A percentile compares a stretch with the other conserved stretches of the same genome.
phyloP scores from a whole-genome alignment of 2,329 filamentous ascomycete genomes.

The Botrytis cinerea region DNA sequence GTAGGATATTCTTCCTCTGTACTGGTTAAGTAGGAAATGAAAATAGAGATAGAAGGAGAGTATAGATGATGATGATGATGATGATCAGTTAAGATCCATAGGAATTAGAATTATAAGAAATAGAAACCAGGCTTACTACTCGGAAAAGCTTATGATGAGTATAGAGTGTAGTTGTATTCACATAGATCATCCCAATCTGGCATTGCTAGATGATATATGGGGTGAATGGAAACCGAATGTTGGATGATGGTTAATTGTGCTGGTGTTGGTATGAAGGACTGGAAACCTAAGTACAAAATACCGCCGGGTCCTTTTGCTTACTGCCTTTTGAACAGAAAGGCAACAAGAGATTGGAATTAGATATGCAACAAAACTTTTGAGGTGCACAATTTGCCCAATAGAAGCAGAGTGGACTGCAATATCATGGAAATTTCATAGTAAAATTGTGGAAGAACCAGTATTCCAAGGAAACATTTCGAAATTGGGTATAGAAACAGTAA shows the following conservation, averaged over 20 bases:
- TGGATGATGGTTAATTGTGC: neutral
- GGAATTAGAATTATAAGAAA: neutral
- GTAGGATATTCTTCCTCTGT: slow-evolving; percentile 5
- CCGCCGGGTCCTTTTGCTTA: no score
- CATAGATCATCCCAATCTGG: neutral
- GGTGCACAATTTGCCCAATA: neutral
- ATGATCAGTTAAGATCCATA: neutral
- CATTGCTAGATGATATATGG: neutral
- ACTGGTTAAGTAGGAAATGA: neutral
- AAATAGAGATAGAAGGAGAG: neutral
- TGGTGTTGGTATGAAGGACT: neutral
- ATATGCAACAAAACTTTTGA: neutral
- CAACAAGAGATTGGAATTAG: neutral
- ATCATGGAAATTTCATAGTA: neutral
- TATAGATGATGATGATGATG: neutral
- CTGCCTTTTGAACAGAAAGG: no score
- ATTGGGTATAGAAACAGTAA: slow-evolving; percentile 19
- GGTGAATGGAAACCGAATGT: neutral
- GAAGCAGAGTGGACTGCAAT: neutral
- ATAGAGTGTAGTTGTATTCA: neutral
- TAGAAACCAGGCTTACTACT: neutral
- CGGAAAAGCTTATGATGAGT: neutral
- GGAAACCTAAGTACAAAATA: neutral
- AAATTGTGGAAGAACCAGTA: neutral
- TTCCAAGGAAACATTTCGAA: neutral